Conservation (phyloP, 768 basidiomycete species). For the Boletellus emodensis region DNA sequence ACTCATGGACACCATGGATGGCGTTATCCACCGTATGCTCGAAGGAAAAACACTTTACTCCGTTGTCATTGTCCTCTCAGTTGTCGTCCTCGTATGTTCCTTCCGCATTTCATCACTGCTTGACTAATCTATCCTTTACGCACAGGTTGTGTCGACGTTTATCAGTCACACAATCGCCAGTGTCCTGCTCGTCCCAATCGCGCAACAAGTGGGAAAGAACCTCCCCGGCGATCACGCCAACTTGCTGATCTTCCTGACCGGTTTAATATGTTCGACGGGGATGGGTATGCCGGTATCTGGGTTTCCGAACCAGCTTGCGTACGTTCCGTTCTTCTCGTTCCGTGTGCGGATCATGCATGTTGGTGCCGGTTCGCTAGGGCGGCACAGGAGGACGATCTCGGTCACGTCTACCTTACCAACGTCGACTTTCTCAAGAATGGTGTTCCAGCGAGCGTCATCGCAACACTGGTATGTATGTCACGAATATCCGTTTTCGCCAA, state of each 20-base stretch:
- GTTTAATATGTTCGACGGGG: slow-evolving; percentile 86
- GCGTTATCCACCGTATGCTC: slow-evolving; percentile 54
- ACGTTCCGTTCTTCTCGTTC: slow-evolving; percentile 24
- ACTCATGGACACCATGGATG: slow-evolving; percentile 74
- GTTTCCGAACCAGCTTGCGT: slow-evolving; percentile 99
- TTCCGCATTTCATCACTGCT: not conserved
- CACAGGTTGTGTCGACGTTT: slow-evolving; percentile 81
- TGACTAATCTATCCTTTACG: not conserved
- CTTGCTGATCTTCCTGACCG: slow-evolving; percentile 90
- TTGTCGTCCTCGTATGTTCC: slow-evolving; percentile 58
- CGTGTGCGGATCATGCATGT: not conserved
- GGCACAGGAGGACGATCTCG: slow-evolving; percentile 92
- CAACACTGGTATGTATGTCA: slow-evolving; percentile 54
- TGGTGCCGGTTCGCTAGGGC: slow-evolving; percentile 44
- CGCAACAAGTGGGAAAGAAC: slow-evolving; percentile 80
- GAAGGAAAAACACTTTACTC: slow-evolving; percentile 59
- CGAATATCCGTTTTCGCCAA: not conserved
- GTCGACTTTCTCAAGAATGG: slow-evolving; percentile 92
- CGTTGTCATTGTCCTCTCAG: slow-evolving; percentile 68
- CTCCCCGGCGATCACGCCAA: slow-evolving; percentile 67
- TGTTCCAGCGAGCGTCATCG: slow-evolving; percentile 89
- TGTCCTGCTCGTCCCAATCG: slow-evolving; percentile 95
- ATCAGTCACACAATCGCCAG: slow-evolving; percentile 98
- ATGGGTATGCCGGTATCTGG: slow-evolving; percentile 99
- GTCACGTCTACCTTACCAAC: slow-evolving; percentile 80